phyloP scores from a whole-genome alignment of 352 stramenopile species.

The Phytophthora aleatoria region DNA sequence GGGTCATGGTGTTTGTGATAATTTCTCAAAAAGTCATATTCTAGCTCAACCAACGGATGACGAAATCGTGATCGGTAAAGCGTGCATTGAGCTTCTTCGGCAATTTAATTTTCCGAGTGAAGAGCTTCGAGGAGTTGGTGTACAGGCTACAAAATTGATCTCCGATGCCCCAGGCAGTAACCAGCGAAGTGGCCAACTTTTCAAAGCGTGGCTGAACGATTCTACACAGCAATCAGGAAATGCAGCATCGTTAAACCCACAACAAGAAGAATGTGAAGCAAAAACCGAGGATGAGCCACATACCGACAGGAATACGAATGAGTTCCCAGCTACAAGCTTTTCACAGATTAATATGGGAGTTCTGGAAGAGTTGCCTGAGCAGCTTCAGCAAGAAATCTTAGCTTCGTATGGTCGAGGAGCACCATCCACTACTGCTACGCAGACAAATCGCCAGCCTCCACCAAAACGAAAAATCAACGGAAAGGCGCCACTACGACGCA shows the following conservation, averaged over 20 bases:
- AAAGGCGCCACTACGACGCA: conserved; percentile 36
- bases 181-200: conserved; percentile 44
- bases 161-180: conserved; percentile 22
- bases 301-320: not conserved
- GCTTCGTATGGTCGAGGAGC: conserved; percentile 29
- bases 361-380: conserved; percentile 57
- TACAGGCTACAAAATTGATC: conserved; percentile 79
- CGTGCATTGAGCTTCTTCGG: conserved; percentile 61
- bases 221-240: conserved; percentile 9
- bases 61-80: conserved; percentile 49
- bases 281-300: conserved; percentile 21
- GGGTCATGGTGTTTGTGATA: conserved; percentile 87
- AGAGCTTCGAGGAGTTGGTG: conserved; percentile 75
- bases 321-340: conserved; percentile 29
- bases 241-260: not conserved
- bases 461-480: conserved; percentile 30
- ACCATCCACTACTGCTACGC: not conserved
- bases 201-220: conserved; percentile 62
- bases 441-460: conserved; percentile 4
- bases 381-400: conserved; percentile 67
- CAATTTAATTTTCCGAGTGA: conserved; percentile 62
- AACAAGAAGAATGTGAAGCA: conserved; percentile 8
- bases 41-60: conserved; percentile 65
- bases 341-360: conserved; percentile 76
- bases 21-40: conserved; percentile 78